phyloP scores from a whole-genome alignment of 805 yeast genomes.

The Candida methanosorbosa region DNA sequence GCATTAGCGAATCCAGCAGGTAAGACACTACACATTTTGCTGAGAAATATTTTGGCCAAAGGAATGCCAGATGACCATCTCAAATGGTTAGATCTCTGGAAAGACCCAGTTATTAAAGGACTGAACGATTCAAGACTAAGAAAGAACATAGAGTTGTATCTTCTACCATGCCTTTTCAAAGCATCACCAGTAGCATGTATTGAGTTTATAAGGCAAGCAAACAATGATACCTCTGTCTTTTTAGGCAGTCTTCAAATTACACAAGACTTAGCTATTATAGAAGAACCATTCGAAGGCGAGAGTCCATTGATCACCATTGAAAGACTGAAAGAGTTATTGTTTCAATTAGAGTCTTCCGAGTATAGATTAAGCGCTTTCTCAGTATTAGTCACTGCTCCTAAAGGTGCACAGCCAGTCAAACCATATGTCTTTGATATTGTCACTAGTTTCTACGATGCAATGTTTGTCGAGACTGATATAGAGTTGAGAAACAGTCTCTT shows the following conservation, averaged over 20 bases:
- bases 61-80: constrained; percentile 10
- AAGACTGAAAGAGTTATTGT: constrained; percentile 24
- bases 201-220: constrained; percentile 24
- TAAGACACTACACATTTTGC: constrained; percentile 39
- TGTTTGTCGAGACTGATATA: constrained; percentile 57
- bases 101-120: constrained; percentile 23
- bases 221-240: constrained; percentile 28
- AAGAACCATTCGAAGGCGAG: constrained; percentile 39
- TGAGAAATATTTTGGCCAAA: constrained; percentile 21
- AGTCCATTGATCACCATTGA: constrained; percentile 21
- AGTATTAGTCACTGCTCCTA: constrained; percentile 51
- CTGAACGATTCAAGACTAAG: constrained; percentile 26
- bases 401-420: constrained; percentile 51
- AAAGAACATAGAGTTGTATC: constrained; percentile 45
- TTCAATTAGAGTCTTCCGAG: constrained; percentile 30
- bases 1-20: constrained; percentile 61
- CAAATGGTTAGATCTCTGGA: constrained; percentile 49
- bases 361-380: constrained; percentile 50
- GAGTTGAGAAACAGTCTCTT: constrained; percentile 61
- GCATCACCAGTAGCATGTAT: constrained; percentile 35
- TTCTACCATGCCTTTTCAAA: constrained; percentile 57
- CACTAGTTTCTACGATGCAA: constrained; percentile 32
- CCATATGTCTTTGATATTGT: constrained; percentile 35
- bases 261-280: constrained; percentile 44
- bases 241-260: constrained; percentile 56